Conservation (phyloP, 805 yeast species). For the Metschnikowia picachoensis region DNA sequence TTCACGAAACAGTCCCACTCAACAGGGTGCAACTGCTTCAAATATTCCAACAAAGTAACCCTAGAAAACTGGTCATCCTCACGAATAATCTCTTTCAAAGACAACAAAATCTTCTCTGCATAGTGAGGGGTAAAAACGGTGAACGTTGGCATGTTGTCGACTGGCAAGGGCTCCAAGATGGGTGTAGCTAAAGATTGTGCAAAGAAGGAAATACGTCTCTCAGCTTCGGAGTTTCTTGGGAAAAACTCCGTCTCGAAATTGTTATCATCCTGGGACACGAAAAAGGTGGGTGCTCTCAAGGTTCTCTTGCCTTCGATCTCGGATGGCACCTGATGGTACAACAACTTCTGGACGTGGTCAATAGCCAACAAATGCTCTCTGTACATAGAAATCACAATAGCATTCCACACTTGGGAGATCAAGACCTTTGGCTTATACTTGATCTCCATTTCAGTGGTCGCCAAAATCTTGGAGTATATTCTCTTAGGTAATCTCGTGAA, state of each 20-base stretch:
- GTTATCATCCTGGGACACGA: conserved; percentile 94
- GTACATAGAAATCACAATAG: conserved; percentile 98
- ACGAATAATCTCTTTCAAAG: conserved; percentile 73
- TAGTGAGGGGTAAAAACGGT: conserved; percentile 90
- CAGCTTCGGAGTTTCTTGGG: conserved; percentile 97
- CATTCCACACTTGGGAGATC: conserved; percentile 98
- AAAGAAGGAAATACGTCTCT: conserved; percentile 98
- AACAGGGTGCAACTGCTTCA: conserved; percentile 52
- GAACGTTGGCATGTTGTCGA: conserved; percentile 99
- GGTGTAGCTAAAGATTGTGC: conserved; percentile 99
- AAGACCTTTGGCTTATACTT: conserved; percentile 98
- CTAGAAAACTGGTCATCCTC: conserved; percentile 62
- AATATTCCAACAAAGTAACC: conserved; percentile 51
- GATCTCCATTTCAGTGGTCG: conserved; percentile 98
- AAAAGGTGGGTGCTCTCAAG: conserved; percentile 97
- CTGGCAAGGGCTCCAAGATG: conserved; percentile 97
- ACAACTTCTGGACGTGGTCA: conserved; percentile 95
- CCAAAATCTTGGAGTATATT: conserved; percentile 94
- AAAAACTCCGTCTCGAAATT: conserved; percentile 94
- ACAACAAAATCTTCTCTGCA: conserved; percentile 72
- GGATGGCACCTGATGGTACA: conserved; percentile 97
- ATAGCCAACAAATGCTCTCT: conserved; percentile 97
- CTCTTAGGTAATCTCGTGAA: conserved; percentile 98
- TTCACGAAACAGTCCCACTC: conserved; percentile 58
- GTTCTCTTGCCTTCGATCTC: conserved; percentile 98